A percentile compares a stretch with the other conserved stretches of the same genome.
These are phyloP conservation scores for Tetrahymena thermophila DNA, from an alignment of 73 alveolate species.

Conservation along the genomic window DNA sequence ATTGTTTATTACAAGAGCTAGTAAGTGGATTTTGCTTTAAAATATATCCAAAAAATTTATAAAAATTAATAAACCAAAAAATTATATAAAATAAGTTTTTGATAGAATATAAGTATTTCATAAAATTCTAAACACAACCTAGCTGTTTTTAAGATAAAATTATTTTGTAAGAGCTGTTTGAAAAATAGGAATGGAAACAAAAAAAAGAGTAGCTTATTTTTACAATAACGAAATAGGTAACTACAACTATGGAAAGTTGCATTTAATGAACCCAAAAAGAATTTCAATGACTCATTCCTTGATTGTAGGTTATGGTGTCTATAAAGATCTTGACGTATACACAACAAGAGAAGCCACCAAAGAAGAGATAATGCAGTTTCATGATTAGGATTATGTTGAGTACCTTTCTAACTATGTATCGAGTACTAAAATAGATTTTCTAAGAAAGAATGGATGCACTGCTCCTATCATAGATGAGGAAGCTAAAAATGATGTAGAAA, in stretches of 20 bases:
- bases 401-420: conserved; percentile 41
- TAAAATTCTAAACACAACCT: neutral
- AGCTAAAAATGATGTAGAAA: conserved; percentile 24
- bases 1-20: no score
- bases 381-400: conserved; percentile 45
- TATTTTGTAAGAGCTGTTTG: neutral
- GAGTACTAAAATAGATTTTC: conserved; percentile 17
- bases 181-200: conserved; percentile 14
- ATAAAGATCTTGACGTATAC: conserved; percentile 16
- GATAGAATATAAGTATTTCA: neutral
- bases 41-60: no score
- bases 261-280: conserved; percentile 97
- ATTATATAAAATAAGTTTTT: no score
- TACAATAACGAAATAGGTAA: conserved; percentile 91
- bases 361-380: conserved; percentile 44
- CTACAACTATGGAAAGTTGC: conserved; percentile 91
- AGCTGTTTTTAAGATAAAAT: neutral
- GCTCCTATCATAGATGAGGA: conserved; percentile 4
- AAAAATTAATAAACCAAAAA: no score
- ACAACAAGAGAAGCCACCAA: conserved; percentile 37
- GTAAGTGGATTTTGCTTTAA: no score
- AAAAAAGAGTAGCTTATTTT: conserved; percentile 82
- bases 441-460: conserved; percentile 25
- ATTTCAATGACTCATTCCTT: conserved; percentile 91
- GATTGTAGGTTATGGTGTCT: conserved; percentile 77